Evolutionary conservation across 2,329 filamentous ascomycete species (phyloP), one percentile per base, ranked within the genome.

Genomic region (Ampelomyces quisqualis): DNA sequence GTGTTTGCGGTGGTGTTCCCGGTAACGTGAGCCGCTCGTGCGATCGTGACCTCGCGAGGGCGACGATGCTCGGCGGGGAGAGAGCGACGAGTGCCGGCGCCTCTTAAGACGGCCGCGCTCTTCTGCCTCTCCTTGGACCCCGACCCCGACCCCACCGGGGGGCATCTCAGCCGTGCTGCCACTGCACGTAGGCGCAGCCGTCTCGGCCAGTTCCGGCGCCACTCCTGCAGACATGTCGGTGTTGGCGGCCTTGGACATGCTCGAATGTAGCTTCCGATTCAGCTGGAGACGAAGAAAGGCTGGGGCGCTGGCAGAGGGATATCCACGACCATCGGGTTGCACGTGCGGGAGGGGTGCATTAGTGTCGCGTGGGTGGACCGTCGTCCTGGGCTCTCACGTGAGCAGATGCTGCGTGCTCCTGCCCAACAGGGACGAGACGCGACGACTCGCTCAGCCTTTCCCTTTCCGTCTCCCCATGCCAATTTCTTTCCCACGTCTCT

Each of bases 131-230:
- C n/a, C n/a, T n/a, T n/a, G n/a, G n/a, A n/a, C n/a, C n/a, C n/a
- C n/a, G n/a, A n/a, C n/a, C n/a, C 67, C 46, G 76, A 72, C 45
- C 67, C 59, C 28, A 60, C 61, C 21, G 72, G 62, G 19, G 64
- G 60, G 62, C 9, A 67, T 65, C 73, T 71, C 42, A 76, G 73
- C 19, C 69, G 63, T 13, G 69, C 71, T 6, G 68, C 58, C 31
- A 74, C 73, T 14, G 59, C 71, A 15, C 31, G 20, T 26, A 35
- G 23, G 10, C 13, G 18, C 19, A 13, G 29, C 20, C 22, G 36
- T 38, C 14, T 13, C 39, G 21, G 38, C 32, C 10, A 27, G 18
- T 19, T 40, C 41, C 29, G 43, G 17, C 30, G 45, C 2, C 7
- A 30, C 13, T 7, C 14, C 28, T 11, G 39, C 39, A 22, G 34